Conservation (phyloP, 1,284 basidiomycete genomes). For the Fomitopsis pinicola region DNA sequence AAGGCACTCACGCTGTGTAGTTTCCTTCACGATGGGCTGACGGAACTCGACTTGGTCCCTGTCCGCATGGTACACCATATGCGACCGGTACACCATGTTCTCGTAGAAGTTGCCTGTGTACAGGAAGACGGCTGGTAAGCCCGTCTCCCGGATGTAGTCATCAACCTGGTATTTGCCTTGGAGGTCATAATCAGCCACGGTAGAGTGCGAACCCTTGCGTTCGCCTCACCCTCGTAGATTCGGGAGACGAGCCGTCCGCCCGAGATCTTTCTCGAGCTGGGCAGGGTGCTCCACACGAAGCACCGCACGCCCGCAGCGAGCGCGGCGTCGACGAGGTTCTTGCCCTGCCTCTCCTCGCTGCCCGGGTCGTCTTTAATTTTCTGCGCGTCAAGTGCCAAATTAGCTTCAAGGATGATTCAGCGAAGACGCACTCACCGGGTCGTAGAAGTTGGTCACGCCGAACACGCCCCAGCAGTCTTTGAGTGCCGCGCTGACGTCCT, state of each 20-base stretch:
- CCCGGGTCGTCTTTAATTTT: slow-evolving; percentile 21
- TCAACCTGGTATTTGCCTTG: slow-evolving; percentile 21
- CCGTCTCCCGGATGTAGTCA: slow-evolving; percentile 18
- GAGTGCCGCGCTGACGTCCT: slow-evolving; percentile 12
- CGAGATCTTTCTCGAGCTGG: slow-evolving; percentile 18
- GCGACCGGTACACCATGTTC: slow-evolving; percentile 20
- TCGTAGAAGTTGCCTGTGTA: slow-evolving; percentile 24
- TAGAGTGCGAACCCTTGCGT: background rate
- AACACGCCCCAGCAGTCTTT: slow-evolving; percentile 23
- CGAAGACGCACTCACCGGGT: slow-evolving; percentile 12
- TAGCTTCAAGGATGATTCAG: slow-evolving; percentile 13
- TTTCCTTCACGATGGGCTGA: slow-evolving; percentile 19
- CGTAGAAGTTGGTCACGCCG: slow-evolving; percentile 23
- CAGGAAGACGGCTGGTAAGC: slow-evolving; percentile 12
- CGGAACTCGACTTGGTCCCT: slow-evolving; percentile 19
- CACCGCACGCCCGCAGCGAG: slow-evolving; percentile 14
- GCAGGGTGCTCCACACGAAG: slow-evolving; percentile 22
- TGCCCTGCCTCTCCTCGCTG: slow-evolving; percentile 22
- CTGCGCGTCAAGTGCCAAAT: background rate
- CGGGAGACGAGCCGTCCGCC: slow-evolving; percentile 20
- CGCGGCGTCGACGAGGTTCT: slow-evolving; percentile 20
- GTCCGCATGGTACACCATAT: slow-evolving; percentile 17
- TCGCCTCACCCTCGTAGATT: slow-evolving; percentile 18
- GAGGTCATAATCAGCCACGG: background rate
- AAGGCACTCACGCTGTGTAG: slow-evolving; percentile 12